Evolutionary conservation across 495 filamentous ascomycete species (phyloP).

Genomic region (Xylaria venustula): DNA sequence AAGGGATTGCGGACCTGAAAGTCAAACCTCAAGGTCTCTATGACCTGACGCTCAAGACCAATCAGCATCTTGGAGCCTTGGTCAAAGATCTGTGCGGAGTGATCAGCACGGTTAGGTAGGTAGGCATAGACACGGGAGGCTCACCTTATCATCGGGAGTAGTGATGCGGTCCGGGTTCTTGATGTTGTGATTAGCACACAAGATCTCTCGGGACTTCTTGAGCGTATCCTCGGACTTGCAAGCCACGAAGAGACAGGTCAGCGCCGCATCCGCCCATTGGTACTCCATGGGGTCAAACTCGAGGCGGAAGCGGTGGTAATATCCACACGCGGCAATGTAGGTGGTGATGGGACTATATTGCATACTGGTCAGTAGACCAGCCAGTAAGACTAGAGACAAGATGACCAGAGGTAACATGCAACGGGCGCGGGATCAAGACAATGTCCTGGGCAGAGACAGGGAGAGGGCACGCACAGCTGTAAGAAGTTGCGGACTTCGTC

Average conservation of each 20-base stretch:
- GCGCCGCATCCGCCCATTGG: conserved; percentile 69
- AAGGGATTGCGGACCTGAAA: conserved; percentile 90
- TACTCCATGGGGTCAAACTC: conserved; percentile 73
- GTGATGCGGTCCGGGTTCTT: conserved; percentile 72
- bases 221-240: conserved; percentile 98
- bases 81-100: conserved; percentile 67
- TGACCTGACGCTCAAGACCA: conserved; percentile 85
- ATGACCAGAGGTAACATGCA: not conserved
- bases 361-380: not conserved
- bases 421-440: not conserved
- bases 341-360: conserved; percentile 72
- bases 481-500: conserved; percentile 71
- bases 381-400: not conserved
- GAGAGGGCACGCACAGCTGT: conserved; percentile 57
- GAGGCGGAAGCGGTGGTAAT: conserved; percentile 87
- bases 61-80: conserved; percentile 71
- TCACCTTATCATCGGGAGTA: conserved; percentile 78
- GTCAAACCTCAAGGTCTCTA: conserved; percentile 92
- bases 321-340: conserved; percentile 77
- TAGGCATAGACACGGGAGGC: conserved; percentile 7
- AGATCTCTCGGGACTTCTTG: conserved; percentile 92
- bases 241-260: conserved; percentile 83
- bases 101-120: conserved; percentile 7
- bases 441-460: not conserved
- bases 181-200: conserved; percentile 86